These are phyloP conservation scores for Aspergillus kassunensis DNA, from an alignment of 495 filamentous ascomycete genomes.

Conservation along the genomic window DNA sequence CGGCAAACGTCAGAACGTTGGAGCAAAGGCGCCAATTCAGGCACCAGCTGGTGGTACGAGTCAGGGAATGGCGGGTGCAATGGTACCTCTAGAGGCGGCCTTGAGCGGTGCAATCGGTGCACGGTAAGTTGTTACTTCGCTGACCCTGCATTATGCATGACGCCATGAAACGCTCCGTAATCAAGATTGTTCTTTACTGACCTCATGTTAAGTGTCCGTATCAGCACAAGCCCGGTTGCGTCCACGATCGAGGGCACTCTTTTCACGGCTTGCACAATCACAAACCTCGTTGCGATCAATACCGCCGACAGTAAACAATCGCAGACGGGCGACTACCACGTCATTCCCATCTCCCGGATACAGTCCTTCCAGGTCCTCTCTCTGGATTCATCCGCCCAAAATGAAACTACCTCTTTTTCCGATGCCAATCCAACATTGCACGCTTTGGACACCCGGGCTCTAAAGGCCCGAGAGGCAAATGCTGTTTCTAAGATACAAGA, in stretches of 20 bases:
- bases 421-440: conserved; percentile 38
- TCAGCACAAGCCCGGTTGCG: conserved; percentile 53
- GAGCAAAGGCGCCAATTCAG: conserved; percentile 35
- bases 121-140: conserved; percentile 35
- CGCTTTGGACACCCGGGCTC: conserved; percentile 48
- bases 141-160: not conserved
- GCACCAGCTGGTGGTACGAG: conserved; percentile 23
- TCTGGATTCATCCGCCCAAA: conserved; percentile 28
- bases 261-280: conserved; percentile 63
- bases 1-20: conserved; percentile 44
- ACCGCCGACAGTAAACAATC: conserved; percentile 39
- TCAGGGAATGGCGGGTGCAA: conserved; percentile 35
- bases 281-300: conserved; percentile 62
- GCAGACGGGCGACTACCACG: conserved; percentile 56
- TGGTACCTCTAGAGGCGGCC: conserved; percentile 44
- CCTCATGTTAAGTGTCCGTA: conserved; percentile 47
- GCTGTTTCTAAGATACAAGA: conserved; percentile 52
- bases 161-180: not conserved
- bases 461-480: conserved; percentile 51
- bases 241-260: conserved; percentile 59
- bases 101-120: conserved; percentile 50
- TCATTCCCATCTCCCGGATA: conserved; percentile 61
- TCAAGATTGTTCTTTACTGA: not conserved
- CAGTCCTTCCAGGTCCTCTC: conserved; percentile 54
- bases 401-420: conserved; percentile 39